These are phyloP conservation scores for Didymella keratinophila DNA, from an alignment of 2,329 filamentous ascomycete genomes.

Conservation along the genomic window DNA sequence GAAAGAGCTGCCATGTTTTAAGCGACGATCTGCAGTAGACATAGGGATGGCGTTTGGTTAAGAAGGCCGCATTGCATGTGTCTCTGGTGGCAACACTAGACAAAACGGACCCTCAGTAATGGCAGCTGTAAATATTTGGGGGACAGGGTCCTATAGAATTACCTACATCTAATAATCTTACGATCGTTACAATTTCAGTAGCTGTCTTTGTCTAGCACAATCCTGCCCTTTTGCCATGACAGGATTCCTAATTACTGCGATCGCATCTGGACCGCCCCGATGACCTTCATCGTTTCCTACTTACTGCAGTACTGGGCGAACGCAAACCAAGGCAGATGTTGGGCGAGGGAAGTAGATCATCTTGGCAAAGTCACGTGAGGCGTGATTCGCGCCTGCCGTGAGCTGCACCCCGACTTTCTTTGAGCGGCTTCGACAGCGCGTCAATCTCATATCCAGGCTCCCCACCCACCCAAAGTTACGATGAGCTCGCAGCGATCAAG, in stretches of 20 bases:
- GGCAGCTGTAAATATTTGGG: constrained; percentile 33
- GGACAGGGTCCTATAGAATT: constrained; percentile 32
- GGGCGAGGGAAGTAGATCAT: neutral
- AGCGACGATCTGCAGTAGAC: constrained; percentile 15
- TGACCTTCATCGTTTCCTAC: neutral
- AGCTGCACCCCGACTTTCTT: constrained; percentile 40
- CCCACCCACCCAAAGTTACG: constrained; percentile 15
- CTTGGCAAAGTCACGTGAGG: constrained; percentile 17
- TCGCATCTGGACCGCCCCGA: neutral
- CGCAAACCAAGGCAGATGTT: too few species aligned
- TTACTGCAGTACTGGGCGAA: neutral
- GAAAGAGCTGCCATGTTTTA: constrained; percentile 16
- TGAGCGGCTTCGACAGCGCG: constrained; percentile 26
- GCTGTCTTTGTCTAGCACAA: neutral
- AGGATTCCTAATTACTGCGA: too few species aligned
- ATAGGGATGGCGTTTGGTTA: constrained; percentile 36
- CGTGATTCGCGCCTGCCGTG: constrained; percentile 31
- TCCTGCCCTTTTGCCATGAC: neutral
- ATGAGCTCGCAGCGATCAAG: constrained; percentile 41
- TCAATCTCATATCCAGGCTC: constrained; percentile 13
- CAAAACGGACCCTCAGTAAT: constrained; percentile 33
- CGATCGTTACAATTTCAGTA: constrained; percentile 31
- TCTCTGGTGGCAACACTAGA: constrained; percentile 27
- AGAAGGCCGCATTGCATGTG: constrained; percentile 23
- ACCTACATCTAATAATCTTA: constrained; percentile 41